Conservation (phyloP, 192 early-diverging fungal genomes). For the Pilobolus umbonatus region DNA sequence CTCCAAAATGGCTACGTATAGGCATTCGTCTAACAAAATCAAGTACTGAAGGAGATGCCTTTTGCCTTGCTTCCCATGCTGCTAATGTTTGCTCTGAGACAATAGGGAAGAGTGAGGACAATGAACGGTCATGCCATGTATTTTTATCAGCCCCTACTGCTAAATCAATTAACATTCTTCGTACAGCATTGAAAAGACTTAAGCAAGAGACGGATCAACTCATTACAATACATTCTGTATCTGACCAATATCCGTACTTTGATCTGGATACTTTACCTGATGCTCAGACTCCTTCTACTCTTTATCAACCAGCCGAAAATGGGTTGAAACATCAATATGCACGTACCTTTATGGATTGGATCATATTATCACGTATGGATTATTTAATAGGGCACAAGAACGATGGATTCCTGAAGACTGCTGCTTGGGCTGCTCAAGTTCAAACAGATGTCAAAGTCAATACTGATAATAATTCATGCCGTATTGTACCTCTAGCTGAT, state of each 20-base stretch:
- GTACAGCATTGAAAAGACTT: neutral
- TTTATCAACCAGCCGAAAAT: slow-evolving; percentile 4
- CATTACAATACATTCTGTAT: slow-evolving; percentile 14
- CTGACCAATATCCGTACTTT: neutral
- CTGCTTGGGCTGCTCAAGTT: slow-evolving; percentile 32
- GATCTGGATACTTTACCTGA: neutral
- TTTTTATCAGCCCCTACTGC: slow-evolving; percentile 8
- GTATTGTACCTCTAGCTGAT: slow-evolving; percentile 1
- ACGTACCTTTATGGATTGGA: slow-evolving; percentile 29
- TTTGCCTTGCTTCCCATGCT: slow-evolving; percentile 4
- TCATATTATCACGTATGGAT: slow-evolving; percentile 31
- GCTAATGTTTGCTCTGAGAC: neutral
- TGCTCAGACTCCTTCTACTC: neutral
- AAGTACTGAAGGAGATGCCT: neutral
- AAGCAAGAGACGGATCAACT: neutral
- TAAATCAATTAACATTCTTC: neutral
- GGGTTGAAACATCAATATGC: slow-evolving; percentile 20
- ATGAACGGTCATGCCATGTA: slow-evolving; percentile 15
- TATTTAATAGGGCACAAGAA: slow-evolving; percentile 15
- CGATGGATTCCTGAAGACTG: slow-evolving; percentile 21
- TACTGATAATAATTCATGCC: neutral
- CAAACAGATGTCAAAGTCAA: slow-evolving; percentile 12
- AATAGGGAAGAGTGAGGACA: neutral
- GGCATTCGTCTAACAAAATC: slow-evolving; percentile 1
- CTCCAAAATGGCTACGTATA: slow-evolving; percentile 15